Evolutionary conservation across 1,284 basidiomycete species (phyloP), one percentile per base, ranked within the genome.

Genomic region (Ceratobasidium sp.): DNA sequence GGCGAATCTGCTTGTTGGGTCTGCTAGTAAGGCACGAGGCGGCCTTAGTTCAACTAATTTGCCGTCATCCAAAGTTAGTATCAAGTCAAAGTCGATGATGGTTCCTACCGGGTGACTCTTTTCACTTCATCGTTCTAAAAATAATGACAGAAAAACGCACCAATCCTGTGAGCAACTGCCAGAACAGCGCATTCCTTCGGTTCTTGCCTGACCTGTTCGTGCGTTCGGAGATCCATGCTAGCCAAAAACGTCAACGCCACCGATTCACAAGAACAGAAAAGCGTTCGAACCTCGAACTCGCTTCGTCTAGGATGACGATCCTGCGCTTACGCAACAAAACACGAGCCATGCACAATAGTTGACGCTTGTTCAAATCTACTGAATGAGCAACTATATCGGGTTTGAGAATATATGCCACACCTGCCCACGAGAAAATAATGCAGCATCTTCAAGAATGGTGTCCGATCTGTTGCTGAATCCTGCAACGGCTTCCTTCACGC

Each of bases 271-370:
- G 28, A 53, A 53, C 28, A 53, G 8, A 53, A 58, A 26, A n/a
- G 16, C 1, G 34, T 23, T 18, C n/a, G 21, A 39, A 59, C 57
- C 36, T 43, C 1, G 57, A 59, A n/a, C 53, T 55, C 14, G 78
- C 77, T 71, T 81, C 79, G 71, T 80, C 80, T 16, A 81, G 76
- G 5, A 80, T 73, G 12, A 80, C 75, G 28, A 81, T 78, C 71
- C 76, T 79, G 16, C 77, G 72, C 62, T 78, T 76, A 46, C 76
- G 75, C 21, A 81, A 72, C 21, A 81, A 72, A 0, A 79, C 79
- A 10, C 80, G 76, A 2, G 80, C 80, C 28, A 81, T 65, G 55
- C 80, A 78, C 10, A 81, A 75, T 26, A 81, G 76, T 76, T 82
- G 81, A 23, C 78, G 78, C 76, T 81, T 77, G 14, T 62, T 18